A percentile compares a stretch with the other conserved stretches of the same genome.
phyloP scores from a whole-genome alignment of 192 early-diverging fungal species.

The Coemansia sp. region DNA sequence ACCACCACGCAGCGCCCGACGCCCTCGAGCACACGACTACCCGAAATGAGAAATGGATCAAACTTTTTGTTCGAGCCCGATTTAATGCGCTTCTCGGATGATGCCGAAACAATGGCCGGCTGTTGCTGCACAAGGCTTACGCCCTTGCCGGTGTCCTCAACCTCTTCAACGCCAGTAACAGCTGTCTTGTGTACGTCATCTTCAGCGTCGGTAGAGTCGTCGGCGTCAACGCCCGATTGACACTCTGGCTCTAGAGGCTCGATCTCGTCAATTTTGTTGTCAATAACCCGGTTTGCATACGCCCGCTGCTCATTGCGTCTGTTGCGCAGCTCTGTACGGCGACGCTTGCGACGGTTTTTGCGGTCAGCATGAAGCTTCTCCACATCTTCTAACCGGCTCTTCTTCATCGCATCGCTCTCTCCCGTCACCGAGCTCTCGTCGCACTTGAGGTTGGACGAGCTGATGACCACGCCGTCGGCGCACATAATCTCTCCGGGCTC shows the following conservation, averaged over 20 bases:
- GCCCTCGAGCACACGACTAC: conserved; percentile 88
- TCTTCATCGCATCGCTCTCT: conserved; percentile 88
- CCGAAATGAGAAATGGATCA: conserved; percentile 88
- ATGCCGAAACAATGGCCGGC: neutral
- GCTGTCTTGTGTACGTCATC: conserved; percentile 2
- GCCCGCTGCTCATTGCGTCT: conserved; percentile 48
- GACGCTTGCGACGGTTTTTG: conserved; percentile 41
- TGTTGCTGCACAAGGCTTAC: conserved; percentile 6
- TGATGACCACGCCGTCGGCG: conserved; percentile 84
- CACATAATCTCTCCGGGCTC: conserved; percentile 92
- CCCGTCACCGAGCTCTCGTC: conserved; percentile 96
- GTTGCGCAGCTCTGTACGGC: conserved; percentile 47
- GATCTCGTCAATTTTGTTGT: conserved; percentile 23
- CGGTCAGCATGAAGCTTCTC: conserved; percentile 27
- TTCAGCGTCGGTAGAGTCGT: conserved; percentile 50
- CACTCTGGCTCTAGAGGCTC: conserved; percentile 22
- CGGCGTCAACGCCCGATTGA: conserved; percentile 38
- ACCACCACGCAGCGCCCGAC: conserved; percentile 82
- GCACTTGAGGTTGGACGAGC: conserved; percentile 74
- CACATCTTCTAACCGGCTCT: conserved; percentile 59
- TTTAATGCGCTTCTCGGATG: conserved; percentile 19
- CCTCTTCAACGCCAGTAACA: neutral
- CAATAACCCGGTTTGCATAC: conserved; percentile 10
- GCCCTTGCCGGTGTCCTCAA: conserved; percentile 3
- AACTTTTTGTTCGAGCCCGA: conserved; percentile 31